Conservation (phyloP, 768 basidiomycete species). For the Amylocystis lapponica region DNA sequence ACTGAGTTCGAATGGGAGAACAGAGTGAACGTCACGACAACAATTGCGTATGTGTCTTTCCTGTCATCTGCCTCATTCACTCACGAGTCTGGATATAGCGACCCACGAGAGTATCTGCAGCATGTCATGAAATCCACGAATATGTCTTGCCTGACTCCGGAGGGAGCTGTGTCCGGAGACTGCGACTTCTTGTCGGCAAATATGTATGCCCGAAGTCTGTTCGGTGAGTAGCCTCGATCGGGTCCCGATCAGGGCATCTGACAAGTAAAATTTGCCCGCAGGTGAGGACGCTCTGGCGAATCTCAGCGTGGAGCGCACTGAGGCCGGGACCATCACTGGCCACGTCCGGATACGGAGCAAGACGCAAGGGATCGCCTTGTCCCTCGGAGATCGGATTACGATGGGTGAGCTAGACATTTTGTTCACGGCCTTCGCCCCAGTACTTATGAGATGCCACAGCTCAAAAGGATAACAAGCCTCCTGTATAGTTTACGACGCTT, state of each 20-base stretch:
- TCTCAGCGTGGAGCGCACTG: slow-evolving; percentile 84
- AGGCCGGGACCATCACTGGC: slow-evolving; percentile 75
- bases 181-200: slow-evolving; percentile 97
- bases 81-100: slow-evolving; percentile 34
- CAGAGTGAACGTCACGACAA: slow-evolving; percentile 87
- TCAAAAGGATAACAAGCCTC: slow-evolving; percentile 38
- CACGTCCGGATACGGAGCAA: slow-evolving; percentile 96
- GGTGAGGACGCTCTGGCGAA: slow-evolving; percentile 97
- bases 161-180: slow-evolving; percentile 82
- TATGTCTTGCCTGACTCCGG: slow-evolving; percentile 95
- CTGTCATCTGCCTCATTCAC: neutral
- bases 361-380: slow-evolving; percentile 95
- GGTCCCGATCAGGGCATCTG: neutral
- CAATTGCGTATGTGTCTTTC: slow-evolving; percentile 59
- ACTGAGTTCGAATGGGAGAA: slow-evolving; percentile 99
- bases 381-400: slow-evolving; percentile 86
- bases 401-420: slow-evolving; percentile 34
- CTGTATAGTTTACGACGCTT: no score
- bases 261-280: slow-evolving; percentile 27
- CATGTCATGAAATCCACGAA: slow-evolving; percentile 97
- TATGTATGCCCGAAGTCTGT: slow-evolving; percentile 91
- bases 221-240: slow-evolving; percentile 52
- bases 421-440: neutral
- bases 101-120: slow-evolving; percentile 83
- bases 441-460: slow-evolving; percentile 22